A percentile compares a stretch with the other conserved stretches of the same genome.
phyloP scores from a whole-genome alignment of 139 green algal genomes.

The Chlorella sp. region DNA sequence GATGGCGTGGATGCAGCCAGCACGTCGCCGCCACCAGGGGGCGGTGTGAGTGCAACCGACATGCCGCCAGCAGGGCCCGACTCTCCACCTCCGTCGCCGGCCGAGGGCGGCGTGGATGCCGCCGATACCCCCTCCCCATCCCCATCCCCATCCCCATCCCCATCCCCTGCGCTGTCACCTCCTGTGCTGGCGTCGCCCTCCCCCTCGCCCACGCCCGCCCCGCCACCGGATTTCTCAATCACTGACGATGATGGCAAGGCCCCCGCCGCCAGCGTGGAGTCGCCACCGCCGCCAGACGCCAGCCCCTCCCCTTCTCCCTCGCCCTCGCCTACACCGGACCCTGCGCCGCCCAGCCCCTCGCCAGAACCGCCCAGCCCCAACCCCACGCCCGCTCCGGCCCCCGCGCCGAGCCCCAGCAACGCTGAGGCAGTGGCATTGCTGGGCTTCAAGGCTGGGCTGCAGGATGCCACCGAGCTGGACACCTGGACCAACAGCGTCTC shows the following conservation, averaged over 20 bases:
- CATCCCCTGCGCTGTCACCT: background rate
- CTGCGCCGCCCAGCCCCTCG: background rate
- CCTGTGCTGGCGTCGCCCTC: background rate
- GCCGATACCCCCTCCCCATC: background rate
- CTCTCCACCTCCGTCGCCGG: too few species aligned
- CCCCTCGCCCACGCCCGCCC: background rate
- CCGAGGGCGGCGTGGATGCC: background rate
- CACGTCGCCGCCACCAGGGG: too few species aligned
- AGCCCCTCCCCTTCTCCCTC: background rate
- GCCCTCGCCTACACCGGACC: background rate
- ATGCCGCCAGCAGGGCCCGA: background rate
- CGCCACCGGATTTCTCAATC: background rate
- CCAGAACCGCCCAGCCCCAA: background rate
- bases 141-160: background rate
- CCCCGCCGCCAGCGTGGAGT: background rate
- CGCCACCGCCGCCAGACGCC: background rate
- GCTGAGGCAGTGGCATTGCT: background rate
- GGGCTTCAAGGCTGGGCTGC: conserved; percentile 33
- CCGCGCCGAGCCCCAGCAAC: background rate
- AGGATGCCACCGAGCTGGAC: background rate
- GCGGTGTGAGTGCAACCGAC: background rate
- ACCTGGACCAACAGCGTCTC: conserved; percentile 33
- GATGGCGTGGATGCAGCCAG: too few species aligned
- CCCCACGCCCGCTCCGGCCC: background rate
- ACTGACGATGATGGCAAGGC: background rate